Percentiles rank a stretch among this genome's conserved stretches.
phyloP scores from a whole-genome alignment of 2,329 filamentous ascomycete species.

The Exutisphaerella laricina region DNA sequence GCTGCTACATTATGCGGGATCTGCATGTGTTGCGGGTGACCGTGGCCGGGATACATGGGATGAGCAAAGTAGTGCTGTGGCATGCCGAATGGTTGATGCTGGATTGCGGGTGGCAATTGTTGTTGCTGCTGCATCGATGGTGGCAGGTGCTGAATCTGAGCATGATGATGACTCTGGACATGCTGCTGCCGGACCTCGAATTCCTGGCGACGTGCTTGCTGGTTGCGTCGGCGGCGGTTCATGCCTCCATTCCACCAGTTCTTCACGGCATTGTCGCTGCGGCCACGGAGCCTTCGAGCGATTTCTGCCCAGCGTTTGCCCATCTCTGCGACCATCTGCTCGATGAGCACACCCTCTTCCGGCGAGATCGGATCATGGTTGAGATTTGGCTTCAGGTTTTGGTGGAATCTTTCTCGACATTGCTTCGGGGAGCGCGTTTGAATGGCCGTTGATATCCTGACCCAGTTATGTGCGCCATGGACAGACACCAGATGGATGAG shows the following conservation, averaged over 20 bases:
- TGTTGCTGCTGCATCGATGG: conserved; percentile 25
- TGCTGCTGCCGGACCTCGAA: conserved; percentile 29
- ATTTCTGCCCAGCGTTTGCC: conserved; percentile 94
- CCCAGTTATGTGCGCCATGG: conserved; percentile 82
- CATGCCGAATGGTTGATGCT: conserved; percentile 17
- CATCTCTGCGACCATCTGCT: conserved; percentile 67
- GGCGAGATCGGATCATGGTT: conserved; percentile 72
- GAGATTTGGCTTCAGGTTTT: conserved; percentile 83
- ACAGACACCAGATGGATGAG: conserved; percentile 65
- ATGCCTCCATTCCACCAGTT: conserved; percentile 97
- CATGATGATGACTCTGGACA: conserved; percentile 19
- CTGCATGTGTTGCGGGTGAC: conserved; percentile 27
- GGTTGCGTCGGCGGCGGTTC: conserved; percentile 61
- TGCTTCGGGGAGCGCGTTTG: conserved; percentile 82
- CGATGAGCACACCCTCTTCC: conserved; percentile 68
- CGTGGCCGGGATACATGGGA: conserved; percentile 19
- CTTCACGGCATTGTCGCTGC: conserved; percentile 93
- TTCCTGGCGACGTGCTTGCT: conserved; percentile 33
- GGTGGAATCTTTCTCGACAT: conserved; percentile 88
- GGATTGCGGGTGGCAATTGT: conserved; percentile 23
- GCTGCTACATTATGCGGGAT: conserved; percentile 28
- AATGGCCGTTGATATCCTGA: conserved; percentile 72
- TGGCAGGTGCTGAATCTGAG: conserved; percentile 22
- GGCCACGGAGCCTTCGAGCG: conserved; percentile 70
- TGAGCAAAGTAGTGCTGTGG: conserved; percentile 25